Percentiles rank a stretch among this genome's conserved stretches.
phyloP scores from a whole-genome alignment of 345 rosid species.

The Eucalyptus curtisii region DNA sequence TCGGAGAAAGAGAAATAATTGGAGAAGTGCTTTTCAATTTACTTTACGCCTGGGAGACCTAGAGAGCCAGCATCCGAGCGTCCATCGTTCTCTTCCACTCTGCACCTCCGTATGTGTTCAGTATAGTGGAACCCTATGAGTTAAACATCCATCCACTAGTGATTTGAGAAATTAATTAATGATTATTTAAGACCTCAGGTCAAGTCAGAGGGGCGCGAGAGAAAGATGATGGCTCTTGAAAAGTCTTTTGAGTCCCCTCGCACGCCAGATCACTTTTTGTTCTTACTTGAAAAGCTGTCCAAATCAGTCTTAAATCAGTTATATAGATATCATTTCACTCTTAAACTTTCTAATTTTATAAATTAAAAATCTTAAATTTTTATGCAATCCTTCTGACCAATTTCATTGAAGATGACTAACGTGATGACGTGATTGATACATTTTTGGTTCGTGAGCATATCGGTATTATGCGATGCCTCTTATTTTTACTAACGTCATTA shows the following conservation, averaged over 20 bases:
- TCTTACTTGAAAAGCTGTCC: not conserved
- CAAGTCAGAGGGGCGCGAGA: not conserved
- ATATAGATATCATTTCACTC: fast-evolving
- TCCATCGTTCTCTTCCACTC: not conserved
- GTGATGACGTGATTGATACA: too few species aligned
- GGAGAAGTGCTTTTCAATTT: not conserved
- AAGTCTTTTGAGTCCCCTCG: not conserved
- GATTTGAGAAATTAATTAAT: not conserved
- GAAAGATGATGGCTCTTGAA: not conserved
- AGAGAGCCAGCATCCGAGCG: not conserved
- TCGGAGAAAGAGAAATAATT: not conserved
- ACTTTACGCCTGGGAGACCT: not conserved
- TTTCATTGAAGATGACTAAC: too few species aligned
- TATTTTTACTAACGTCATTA: too few species aligned
- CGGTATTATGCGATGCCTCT: fast-evolving
- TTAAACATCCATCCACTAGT: not conserved
- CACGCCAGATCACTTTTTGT: fast-evolving
- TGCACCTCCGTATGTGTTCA: not conserved
- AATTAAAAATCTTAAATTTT: too few species aligned
- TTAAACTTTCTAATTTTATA: too few species aligned
- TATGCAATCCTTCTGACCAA: too few species aligned
- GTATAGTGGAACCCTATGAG: not conserved
- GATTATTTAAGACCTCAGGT: not conserved
- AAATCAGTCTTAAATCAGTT: too few species aligned
- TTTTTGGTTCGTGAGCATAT: too few species aligned